A percentile compares a stretch with the other conserved stretches of the same genome.
Conservation (phyloP, 257 asterid genomes). For the Euphrasia confusa region DNA sequence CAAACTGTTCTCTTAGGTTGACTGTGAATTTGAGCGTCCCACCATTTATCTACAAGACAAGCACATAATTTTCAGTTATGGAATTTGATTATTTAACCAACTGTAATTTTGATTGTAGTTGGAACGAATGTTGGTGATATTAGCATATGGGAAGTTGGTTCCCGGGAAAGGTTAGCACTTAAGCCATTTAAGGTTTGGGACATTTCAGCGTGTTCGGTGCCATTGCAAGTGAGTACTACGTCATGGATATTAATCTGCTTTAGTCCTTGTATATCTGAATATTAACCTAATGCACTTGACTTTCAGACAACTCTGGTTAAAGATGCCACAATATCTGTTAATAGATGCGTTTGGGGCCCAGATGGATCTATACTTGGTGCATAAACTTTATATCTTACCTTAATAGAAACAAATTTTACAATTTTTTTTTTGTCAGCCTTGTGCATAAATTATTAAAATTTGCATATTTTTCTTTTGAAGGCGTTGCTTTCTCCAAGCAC, state of each 20-base stretch:
- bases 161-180: conserved; percentile 85
- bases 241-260: conserved; percentile 8
- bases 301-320: conserved; percentile 76
- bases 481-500: conserved; percentile 93
- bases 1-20: conserved; percentile 93
- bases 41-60: neutral
- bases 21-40: conserved; percentile 5
- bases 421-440: conserved; percentile 5
- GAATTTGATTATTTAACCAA: neutral
- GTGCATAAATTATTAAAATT: conserved; percentile 20
- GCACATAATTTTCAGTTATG: conserved; percentile 9
- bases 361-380: conserved; percentile 96
- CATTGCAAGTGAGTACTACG: conserved; percentile 62
- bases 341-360: conserved; percentile 92
- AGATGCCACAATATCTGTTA: conserved; percentile 84
- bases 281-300: conserved; percentile 11
- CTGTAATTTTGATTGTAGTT: conserved; percentile 42
- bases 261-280: conserved; percentile 2
- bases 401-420: neutral
- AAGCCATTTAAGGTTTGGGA: conserved; percentile 89
- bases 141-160: conserved; percentile 97
- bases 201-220: conserved; percentile 77
- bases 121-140: conserved; percentile 98
- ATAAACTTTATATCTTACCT: neutral
- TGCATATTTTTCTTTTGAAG: conserved; percentile 38